These are phyloP conservation scores for Choiromyces venosus DNA, from an alignment of 495 filamentous ascomycete species.

Conservation along the genomic window DNA sequence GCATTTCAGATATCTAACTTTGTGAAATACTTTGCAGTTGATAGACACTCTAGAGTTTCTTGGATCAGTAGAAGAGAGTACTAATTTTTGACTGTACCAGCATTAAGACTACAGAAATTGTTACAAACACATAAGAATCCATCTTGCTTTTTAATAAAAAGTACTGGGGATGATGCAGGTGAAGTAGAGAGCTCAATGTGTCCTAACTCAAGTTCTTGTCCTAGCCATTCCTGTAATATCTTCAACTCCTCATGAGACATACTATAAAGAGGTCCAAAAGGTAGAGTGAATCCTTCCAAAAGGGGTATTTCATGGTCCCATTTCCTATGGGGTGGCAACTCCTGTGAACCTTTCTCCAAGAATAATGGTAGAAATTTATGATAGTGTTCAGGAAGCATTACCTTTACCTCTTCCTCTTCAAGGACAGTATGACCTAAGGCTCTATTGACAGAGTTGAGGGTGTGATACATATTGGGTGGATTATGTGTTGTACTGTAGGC, in stretches of 20 bases:
- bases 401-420: neutral
- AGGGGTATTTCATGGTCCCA: constrained; percentile 15
- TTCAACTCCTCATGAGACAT: constrained; percentile 6
- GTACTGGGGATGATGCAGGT: constrained; percentile 1
- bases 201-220: constrained; percentile 1
- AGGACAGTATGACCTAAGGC: too few species aligned
- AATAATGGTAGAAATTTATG: constrained; percentile 11
- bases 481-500: too few species aligned
- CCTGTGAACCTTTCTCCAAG: neutral
- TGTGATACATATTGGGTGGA: too few species aligned
- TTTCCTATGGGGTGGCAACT: neutral
- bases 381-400: neutral
- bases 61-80: constrained; percentile 18
- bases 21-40: constrained; percentile 3
- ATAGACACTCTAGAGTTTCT: constrained; percentile 8
- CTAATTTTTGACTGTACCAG: constrained; percentile 24
- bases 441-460: too few species aligned
- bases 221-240: constrained; percentile 4
- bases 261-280: constrained; percentile 12
- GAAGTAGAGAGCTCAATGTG: constrained; percentile 5
- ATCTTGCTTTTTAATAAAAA: constrained; percentile 14
- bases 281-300: constrained; percentile 8
- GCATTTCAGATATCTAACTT: constrained; percentile 3
- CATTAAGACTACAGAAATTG: constrained; percentile 30
- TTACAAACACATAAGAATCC: constrained; percentile 5